Base-by-base conservation (phyloP, 495 filamentous ascomycete genomes). In the Penicillium riverlandense region DNA sequence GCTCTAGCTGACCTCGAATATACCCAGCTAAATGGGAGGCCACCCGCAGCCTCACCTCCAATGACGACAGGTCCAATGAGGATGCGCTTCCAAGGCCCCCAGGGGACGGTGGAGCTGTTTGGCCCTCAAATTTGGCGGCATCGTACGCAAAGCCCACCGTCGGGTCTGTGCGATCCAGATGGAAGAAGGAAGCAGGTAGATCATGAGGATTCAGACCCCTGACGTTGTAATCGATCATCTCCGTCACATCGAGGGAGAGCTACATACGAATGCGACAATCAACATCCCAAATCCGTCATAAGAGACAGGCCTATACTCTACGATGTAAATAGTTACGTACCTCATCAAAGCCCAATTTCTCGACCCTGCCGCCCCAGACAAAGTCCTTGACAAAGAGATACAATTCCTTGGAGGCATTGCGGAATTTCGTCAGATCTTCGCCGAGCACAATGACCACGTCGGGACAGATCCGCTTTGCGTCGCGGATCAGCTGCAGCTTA, bases 321-420 rank as follows among this genome's bases (percentile, higher is more conserved):
- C 29, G 11, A n/a, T 6, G 12, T 28, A 11, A 11, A 44, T 31
- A 32, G 33, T 11, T 52, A 79, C 77, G 71, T 22, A 22, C 22
- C 22, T 96, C 90, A 61, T 96, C 90, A 36, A 96, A 85, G 0
- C 90, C 90, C 8, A 96, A 68, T 14, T 81, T 76, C 62, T 96
- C 89, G 0, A 84, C 78, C 44, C 76, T 83, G 33, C 69, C 76
- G 43, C 74, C 84, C 90, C 89, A 95, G 2, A 82, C 76, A 53
- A 83, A 83, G 22, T 64, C 57, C 29, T 80, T 75, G 9, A 94
- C 67, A 43, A 87, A 82, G 13, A 70, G 65, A 59, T 85, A 94
- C 8, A 92, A 74, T 31, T 73, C 72, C 61, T 95, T 95, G 13
- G 88, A 94, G 2, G 79, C 86, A 74, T 95, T 76, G 29, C 90